Base-by-base conservation (phyloP, 345 rosid species). In the Adansonia digitata region DNA sequence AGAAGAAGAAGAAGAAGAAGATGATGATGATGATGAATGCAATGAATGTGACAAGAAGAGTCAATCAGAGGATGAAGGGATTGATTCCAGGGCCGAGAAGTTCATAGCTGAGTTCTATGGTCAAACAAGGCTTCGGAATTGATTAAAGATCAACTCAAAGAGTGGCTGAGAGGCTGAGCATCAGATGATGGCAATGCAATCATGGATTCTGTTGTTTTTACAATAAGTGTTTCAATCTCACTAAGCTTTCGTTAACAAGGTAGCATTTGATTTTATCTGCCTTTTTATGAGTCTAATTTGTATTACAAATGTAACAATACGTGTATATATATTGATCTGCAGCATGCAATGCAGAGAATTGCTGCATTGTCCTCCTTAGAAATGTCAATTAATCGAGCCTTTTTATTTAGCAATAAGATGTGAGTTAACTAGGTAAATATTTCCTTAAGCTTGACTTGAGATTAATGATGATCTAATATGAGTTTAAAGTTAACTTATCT, bases 31-130 rank as follows among this genome's bases (percentile, higher is more conserved):
- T 48, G 55, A 49, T 7, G 31, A 39, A 10, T 5, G 2, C 52
- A 43, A 26, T 26, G 37, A 13, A 2, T 13, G 11, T 26, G 53
- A 67, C 43, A 67, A 67, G 53, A 66, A 22, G 35, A 66, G 71
- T 62, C 43, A 35, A 35, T 34, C 6, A 0, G 52, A 66, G 52
- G 71, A 42, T 15, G 71, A 66, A 66, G 71, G 71, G 52, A 66
- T 66, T 24, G 71, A 65, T 65, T 65, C 70, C 18, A 65, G 70
- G 51, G 70, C 51, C 0, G 70, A 66, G 51, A 66, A 42, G 20
- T 66, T 66, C 71, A 66, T 66, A 24, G 52, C 71, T 13, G 53
- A 67, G 53, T 67, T 67, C 53, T 67, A 67, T 66, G 71, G 7
- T 64, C 17, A 64, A 22, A 65, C 5, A 22, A 65, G 17, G 51